phyloP scores from a whole-genome alignment of 164 flowering plant species.

The Saururus chinensis region DNA sequence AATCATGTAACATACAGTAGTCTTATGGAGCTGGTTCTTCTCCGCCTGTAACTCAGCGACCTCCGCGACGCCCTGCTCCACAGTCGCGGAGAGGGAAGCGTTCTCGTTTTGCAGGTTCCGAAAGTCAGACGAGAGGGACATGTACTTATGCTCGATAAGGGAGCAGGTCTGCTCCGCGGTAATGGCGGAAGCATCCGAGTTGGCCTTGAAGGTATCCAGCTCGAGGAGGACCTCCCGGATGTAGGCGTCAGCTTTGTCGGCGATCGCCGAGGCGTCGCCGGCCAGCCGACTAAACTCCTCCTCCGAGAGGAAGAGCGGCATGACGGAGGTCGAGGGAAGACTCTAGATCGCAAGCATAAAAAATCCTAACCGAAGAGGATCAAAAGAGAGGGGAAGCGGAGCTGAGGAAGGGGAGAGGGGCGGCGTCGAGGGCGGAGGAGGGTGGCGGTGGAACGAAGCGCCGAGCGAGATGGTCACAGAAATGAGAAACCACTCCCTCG shows the following conservation, averaged over 20 bases:
- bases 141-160: constrained; percentile 69
- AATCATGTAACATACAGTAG: constrained; percentile 25
- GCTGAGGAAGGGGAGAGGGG: too few relatives aligned
- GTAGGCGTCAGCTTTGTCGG: constrained; percentile 70
- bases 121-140: constrained; percentile 61
- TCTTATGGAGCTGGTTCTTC: constrained; percentile 55
- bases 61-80: constrained; percentile 46
- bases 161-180: constrained; percentile 88
- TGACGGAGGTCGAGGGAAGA: constrained; percentile 12
- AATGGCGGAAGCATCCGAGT: constrained; percentile 75
- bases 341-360: too few relatives aligned
- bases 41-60: constrained; percentile 51
- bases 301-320: constrained; percentile 82
- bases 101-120: constrained; percentile 41
- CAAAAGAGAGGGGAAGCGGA: too few relatives aligned
- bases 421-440: too few relatives aligned
- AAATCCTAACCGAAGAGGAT: too few relatives aligned
- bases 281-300: constrained; percentile 50
- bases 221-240: constrained; percentile 39
- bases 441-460: too few relatives aligned
- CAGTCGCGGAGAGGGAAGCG: constrained; percentile 34
- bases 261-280: constrained; percentile 34
- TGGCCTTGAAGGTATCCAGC: constrained; percentile 61
- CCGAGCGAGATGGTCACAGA: too few relatives aligned
- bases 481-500: too few relatives aligned